phyloP scores from a whole-genome alignment of 2,329 filamentous ascomycete species.

The Fusarium camptoceras region DNA sequence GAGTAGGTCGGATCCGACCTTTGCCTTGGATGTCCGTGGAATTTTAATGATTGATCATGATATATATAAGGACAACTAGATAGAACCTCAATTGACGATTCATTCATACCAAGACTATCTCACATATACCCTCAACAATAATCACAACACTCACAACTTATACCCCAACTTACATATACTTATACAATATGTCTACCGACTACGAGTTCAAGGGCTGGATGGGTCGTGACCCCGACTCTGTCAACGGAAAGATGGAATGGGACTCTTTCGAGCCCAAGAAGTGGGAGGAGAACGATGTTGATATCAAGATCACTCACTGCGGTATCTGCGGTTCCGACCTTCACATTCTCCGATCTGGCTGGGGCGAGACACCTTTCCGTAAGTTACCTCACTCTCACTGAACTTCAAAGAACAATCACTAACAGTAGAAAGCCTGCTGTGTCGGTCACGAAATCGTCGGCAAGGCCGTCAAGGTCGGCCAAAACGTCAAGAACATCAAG shows the following conservation, averaged over 20 bases:
- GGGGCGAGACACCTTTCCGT: slow-evolving; percentile 57
- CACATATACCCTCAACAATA: not conserved
- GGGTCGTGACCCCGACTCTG: slow-evolving; percentile 55
- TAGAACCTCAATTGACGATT: not conserved
- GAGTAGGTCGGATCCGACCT: slow-evolving; percentile 2
- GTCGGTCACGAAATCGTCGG: slow-evolving; percentile 76
- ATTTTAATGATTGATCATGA: not conserved
- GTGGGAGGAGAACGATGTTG: slow-evolving; percentile 72
- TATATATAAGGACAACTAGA: slow-evolving; percentile 12
- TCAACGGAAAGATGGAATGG: slow-evolving; percentile 65
- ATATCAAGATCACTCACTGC: slow-evolving; percentile 73
- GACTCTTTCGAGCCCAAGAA: slow-evolving; percentile 68
- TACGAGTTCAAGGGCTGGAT: slow-evolving; percentile 66
- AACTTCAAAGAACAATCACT: slow-evolving; percentile 11
- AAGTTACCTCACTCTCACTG: slow-evolving; percentile 30
- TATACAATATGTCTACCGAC: slow-evolving; percentile 49
- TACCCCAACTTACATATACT: not conserved
- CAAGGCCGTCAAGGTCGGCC: slow-evolving; percentile 64
- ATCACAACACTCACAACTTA: not conserved
- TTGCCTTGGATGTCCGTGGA: slow-evolving; percentile 10
- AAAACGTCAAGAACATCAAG: slow-evolving; percentile 60
- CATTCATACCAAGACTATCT: not conserved
- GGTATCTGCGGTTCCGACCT: slow-evolving; percentile 72
- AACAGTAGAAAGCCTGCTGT: slow-evolving; percentile 55
- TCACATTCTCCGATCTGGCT: slow-evolving; percentile 67